Evolutionary conservation across 176 grass and related monocot genomes (phyloP), one percentile per base, ranked within the genome.

Genomic region (Saccharum officinarum): DNA sequence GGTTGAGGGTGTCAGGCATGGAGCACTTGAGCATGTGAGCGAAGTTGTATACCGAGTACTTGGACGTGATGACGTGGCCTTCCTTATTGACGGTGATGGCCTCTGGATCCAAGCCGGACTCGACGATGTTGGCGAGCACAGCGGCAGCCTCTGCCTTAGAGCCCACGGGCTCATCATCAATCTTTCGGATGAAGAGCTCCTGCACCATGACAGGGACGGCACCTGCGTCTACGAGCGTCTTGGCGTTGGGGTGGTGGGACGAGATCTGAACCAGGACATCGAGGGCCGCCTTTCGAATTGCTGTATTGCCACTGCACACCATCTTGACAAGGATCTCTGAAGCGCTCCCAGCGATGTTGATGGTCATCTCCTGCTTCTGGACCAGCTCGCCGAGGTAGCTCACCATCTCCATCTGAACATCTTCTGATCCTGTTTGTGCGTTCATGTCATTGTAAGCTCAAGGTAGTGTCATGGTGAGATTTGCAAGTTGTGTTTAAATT

Each of bases 341-440:
- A 1, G 92, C 86, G 14, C 84, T 95, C 23, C 85, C 87, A 4
- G 94, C 90, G 0, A 96, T 88, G 70, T 83, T 88, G 69, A 89
- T 94, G 64, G 87, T 91, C 94, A 94, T 92, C 67, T 96, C 92
- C 66, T 96, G 92, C 82, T 94, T 93, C 10, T 90, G 92, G 10
- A 89, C 79, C 40, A 99, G 79, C 38, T 99, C 97, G 0, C 94
- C 87, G 1, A 99, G 93, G 84, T 99, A 99, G 71, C 88, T 78
- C 8, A 92, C 97, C 93, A 99, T 99, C 86, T 96, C 88, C 88
- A 92, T 94, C 79, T 96, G 97, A 37, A 92, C 88, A 52, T 94
- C 88, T 87, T 96, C 97, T 26, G 88, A 79, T 14, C 93, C 97
- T 99, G 92, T 39, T 77, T 80, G 46, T 83, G 54, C 18, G 5